These are phyloP conservation scores for Casuarina equisetifolia DNA, from an alignment of 306 rosid genomes.

Conservation along the genomic window DNA sequence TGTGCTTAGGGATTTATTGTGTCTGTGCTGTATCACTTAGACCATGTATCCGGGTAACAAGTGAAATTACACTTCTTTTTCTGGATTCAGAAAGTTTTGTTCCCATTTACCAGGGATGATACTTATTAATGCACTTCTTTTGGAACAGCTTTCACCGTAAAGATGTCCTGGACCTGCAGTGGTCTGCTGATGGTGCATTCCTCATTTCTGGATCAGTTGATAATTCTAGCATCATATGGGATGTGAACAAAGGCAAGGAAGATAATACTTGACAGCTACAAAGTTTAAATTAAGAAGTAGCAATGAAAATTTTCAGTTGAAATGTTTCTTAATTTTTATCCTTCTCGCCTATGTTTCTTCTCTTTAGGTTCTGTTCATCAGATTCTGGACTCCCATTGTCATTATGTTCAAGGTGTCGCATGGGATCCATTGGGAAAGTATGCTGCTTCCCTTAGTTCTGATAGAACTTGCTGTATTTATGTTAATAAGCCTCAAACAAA, in stretches of 20 bases:
- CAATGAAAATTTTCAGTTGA: conserved; percentile 15
- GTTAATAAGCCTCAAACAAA: conserved; percentile 63
- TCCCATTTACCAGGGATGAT: conserved; percentile 11
- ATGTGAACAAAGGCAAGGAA: conserved; percentile 71
- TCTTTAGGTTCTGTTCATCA: conserved; percentile 79
- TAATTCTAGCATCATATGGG: conserved; percentile 95
- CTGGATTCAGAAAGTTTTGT: background rate
- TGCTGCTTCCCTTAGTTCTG: conserved; percentile 88
- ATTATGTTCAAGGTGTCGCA: conserved; percentile 98
- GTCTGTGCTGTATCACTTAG: background rate
- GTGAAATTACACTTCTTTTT: background rate
- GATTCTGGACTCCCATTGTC: conserved; percentile 77
- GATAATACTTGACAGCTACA: background rate
- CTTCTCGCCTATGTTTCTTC: conserved; percentile 24
- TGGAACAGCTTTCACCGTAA: conserved; percentile 76
- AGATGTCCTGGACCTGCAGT: conserved; percentile 85
- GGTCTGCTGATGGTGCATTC: conserved; percentile 75
- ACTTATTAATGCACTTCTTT: conserved; percentile 26
- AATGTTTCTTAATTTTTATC: conserved; percentile 17
- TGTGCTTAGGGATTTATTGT: background rate
- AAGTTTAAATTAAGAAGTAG: conserved; percentile 5
- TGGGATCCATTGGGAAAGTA: conserved; percentile 88
- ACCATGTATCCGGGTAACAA: background rate
- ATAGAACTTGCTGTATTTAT: conserved; percentile 85
- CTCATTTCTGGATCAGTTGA: conserved; percentile 91